Conservation (phyloP, 2,329 filamentous ascomycete species). For the Geosmithia flava region DNA sequence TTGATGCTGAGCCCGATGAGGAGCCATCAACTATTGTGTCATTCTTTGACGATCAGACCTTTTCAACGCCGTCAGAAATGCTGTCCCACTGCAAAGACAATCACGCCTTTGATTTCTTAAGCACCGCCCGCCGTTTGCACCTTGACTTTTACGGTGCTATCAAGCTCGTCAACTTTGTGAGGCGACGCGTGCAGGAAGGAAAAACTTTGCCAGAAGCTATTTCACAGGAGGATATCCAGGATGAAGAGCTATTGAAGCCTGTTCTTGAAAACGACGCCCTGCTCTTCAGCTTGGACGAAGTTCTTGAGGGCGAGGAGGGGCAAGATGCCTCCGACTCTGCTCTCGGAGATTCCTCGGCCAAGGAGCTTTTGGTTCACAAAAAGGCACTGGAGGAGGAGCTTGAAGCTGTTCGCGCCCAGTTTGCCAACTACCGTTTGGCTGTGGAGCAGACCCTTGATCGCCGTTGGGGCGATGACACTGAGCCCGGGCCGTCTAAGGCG, state of each 20-base stretch:
- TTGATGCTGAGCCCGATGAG: conserved; percentile 49
- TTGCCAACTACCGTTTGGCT: conserved; percentile 50
- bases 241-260: conserved; percentile 73
- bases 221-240: conserved; percentile 49
- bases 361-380: conserved; percentile 34
- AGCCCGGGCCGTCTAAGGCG: conserved; percentile 13
- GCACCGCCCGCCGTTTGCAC: conserved; percentile 39
- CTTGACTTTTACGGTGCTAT: conserved; percentile 65
- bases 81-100: conserved; percentile 55
- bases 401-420: conserved; percentile 45
- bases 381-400: conserved; percentile 48
- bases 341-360: conserved; percentile 9
- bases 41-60: conserved; percentile 54
- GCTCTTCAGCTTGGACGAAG: conserved; percentile 75
- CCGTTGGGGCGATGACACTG: conserved; percentile 46
- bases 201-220: conserved; percentile 42
- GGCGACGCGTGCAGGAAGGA: conserved; percentile 30
- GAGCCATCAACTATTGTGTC: conserved; percentile 51
- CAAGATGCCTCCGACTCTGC: conserved; percentile 4
- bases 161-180: conserved; percentile 62
- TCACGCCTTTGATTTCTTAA: conserved; percentile 54
- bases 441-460: conserved; percentile 56
- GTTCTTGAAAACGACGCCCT: conserved; percentile 82
- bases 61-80: conserved; percentile 52
- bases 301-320: conserved; percentile 29